phyloP scores from a whole-genome alignment of 2,329 filamentous ascomycete species.

The Aspergillus tanneri region DNA sequence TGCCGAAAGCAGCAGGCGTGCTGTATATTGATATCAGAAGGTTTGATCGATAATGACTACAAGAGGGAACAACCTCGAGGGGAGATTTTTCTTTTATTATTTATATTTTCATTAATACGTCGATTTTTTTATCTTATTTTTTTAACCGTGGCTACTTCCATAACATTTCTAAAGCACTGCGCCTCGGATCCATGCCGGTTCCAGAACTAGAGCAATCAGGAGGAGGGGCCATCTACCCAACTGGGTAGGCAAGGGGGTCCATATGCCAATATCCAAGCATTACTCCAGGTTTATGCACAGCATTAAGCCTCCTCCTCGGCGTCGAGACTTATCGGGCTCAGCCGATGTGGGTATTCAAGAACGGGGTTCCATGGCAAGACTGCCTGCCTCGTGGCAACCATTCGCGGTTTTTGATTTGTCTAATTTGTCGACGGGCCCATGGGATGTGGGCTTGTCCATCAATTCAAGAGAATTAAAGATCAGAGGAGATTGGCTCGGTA shows the following conservation, averaged over 20 bases:
- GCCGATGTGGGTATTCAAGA: conserved; percentile 13
- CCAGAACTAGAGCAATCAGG: neutral
- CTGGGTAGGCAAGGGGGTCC: conserved; percentile 3
- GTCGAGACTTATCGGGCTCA: conserved; percentile 9
- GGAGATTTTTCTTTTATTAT: no score
- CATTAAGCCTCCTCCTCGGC: conserved; percentile 4
- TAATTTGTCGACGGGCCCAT: no score
- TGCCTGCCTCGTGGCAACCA: conserved; percentile 14
- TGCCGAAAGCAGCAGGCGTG: no score
- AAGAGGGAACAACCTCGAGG: no score
- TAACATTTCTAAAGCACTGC: conserved; percentile 3
- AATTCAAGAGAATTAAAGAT: no score
- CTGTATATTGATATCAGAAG: no score
- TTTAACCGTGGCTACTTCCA: no score
- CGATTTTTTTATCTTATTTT: no score
- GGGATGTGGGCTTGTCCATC: no score
- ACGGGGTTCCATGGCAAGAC: conserved; percentile 11
- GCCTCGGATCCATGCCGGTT: conserved; percentile 10
- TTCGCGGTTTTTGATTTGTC: no score
- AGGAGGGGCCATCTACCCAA: conserved; percentile 2
- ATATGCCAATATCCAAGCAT: conserved; percentile 10
- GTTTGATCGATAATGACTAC: no score
- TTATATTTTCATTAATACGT: conserved; percentile 3
- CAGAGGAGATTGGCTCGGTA: no score
- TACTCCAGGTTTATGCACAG: conserved; percentile 14